Evolutionary conservation across 768 basidiomycete species (phyloP), one percentile per base, ranked within the genome.

Genomic region (Kwoniella sp.): DNA sequence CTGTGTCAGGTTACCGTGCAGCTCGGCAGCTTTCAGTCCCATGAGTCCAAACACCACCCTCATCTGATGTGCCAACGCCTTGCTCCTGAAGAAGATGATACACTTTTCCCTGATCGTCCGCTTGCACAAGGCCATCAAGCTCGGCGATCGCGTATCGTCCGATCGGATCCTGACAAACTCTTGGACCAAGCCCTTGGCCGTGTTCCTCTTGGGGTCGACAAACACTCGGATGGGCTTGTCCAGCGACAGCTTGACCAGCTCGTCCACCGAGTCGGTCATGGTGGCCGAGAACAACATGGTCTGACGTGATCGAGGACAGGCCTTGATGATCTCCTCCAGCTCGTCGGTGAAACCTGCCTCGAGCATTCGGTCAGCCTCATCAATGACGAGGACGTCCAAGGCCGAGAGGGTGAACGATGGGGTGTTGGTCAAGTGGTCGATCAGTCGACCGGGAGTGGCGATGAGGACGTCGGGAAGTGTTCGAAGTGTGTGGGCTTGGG

Each of bases 271-370:
- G 73, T 99, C 95, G 3, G 92, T 96, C 87, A 98, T 98, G 1
- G 95, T 99, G 2, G 95, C 95, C 0, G 91, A 95, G 76, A 99
- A 99, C 31, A 99, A 80, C 90, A 99, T 93, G 3, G 95, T 98
- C 72, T 98, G 95, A 31, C 95, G 82, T 12, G 69, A 70, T 47
- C 73, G 55, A 1, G 91, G 91, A 70, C 91, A 95, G 15, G 87
- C 82, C 64, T 84, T 85, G 76, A 98, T 84, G 63, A 99, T 95
- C 75, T 99, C 95, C 15, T 82, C 78, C 28, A 99, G 79, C 73
- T 98, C 95, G 71, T 92, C 95, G 6, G 86, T 83, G 76, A 98
- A 99, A 23, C 92, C 95, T 73, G 76, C 77, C 60, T 78, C 78
- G 28, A 99, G 82, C 89, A 99, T 98, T 46, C 95, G 82, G 74